Base-by-base conservation (phyloP, 2,329 filamentous ascomycete genomes). In the Penicillium sp. region DNA sequence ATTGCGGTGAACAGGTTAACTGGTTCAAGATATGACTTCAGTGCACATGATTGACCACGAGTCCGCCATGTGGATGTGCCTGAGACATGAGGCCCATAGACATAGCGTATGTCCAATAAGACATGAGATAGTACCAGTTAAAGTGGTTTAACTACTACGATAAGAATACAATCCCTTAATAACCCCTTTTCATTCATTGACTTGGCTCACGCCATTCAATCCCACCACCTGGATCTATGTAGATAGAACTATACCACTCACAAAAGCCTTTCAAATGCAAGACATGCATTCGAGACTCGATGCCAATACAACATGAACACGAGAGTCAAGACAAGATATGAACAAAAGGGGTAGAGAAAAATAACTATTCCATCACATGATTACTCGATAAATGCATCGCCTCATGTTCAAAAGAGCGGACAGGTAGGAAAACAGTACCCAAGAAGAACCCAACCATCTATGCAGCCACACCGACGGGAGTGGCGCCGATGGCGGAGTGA, bases 381-480 rank as follows among this genome's bases (percentile, higher is more conserved):
- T 44, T n/a, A 24, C 22, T 18, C 22, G 28, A 31, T 20, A 29
- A 20, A 32, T 37, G 38, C 24, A 23, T 23, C 18, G 35, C 32
- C 14, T 32, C 29, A 39, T 44, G 8, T 35, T 31, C n/a, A 47
- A 56, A 56, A 8, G 54, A 56, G 37, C 47, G 54, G 54, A 56
- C 52, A 45, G 54, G 52, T 42, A 46, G 29, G 46, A 43, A 18
- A 34, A 34, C 20, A 39, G 9, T 23, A 28, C 49, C 49, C 42
- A 39, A 52, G 20, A 38, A 36, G 10, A 2, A 43, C 38, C 31
- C 18, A 20, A 4, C 24, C 44, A 36, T 11, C 46, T 65, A 68
- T 20, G 60, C 64, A 28, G 58, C 59, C 29, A 63, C 63, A 18
- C 60, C 61, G 16, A 66, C 50, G 4, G 62, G 55, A 31, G 57